A percentile compares a stretch with the other conserved stretches of the same genome.
These are phyloP conservation scores for Yarrowia sp. DNA, from an alignment of 805 yeast species.

Conservation along the genomic window DNA sequence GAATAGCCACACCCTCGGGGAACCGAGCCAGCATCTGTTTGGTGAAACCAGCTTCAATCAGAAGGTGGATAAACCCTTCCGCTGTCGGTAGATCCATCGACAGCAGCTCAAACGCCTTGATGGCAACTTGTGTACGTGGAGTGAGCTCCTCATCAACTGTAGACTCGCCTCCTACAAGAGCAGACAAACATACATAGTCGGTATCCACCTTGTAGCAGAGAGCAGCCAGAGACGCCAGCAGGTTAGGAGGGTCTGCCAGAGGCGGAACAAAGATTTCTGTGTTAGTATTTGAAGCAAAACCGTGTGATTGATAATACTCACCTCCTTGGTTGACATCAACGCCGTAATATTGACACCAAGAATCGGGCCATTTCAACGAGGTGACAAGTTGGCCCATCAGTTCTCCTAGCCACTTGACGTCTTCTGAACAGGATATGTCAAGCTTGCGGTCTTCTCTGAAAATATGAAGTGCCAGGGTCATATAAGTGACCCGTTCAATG, in stretches of 20 bases:
- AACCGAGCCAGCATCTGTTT: constrained; percentile 56
- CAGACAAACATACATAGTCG: constrained; percentile 60
- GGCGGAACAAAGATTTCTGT: background rate
- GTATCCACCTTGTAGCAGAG: constrained; percentile 48
- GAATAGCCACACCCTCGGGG: constrained; percentile 68
- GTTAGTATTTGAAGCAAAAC: background rate
- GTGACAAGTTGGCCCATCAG: background rate
- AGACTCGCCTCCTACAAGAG: constrained; percentile 58
- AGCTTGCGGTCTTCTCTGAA: constrained; percentile 18
- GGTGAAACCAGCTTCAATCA: constrained; percentile 54
- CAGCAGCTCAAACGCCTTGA: constrained; percentile 28
- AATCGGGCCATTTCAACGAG: background rate
- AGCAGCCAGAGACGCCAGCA: constrained; percentile 29
- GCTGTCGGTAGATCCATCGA: constrained; percentile 50
- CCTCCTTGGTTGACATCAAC: background rate
- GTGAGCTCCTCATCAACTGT: constrained; percentile 32
- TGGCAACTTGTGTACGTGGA: constrained; percentile 23
- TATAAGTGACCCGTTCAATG: constrained; percentile 1
- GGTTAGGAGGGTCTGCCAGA: background rate
- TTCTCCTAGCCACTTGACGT: background rate
- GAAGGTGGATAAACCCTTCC: constrained; percentile 55
- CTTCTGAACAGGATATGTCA: background rate
- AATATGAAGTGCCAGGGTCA: constrained; percentile 10
- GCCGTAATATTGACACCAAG: constrained; percentile 2
- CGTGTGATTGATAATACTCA: background rate